A percentile compares a stretch with the other conserved stretches of the same genome.
Evolutionary conservation across 2,329 filamentous ascomycete genomes (phyloP).

Genomic region (Parastagonospora nodorum): DNA sequence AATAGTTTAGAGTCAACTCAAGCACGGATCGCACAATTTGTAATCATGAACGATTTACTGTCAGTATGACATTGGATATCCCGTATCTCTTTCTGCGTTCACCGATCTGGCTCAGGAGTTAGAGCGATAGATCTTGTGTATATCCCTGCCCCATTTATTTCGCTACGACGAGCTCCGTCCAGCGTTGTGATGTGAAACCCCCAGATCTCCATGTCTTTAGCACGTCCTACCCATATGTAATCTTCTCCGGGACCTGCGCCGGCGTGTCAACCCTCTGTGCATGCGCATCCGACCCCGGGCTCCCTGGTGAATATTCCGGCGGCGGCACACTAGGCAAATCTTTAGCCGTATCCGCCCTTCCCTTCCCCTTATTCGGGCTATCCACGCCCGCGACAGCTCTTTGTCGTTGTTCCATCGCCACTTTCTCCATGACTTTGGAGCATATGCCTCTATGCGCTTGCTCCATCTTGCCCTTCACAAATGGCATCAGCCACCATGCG

Average conservation of each 20-base stretch:
- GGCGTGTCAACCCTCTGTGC: slow-evolving; percentile 15
- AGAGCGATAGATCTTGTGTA: no score
- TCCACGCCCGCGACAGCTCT: slow-evolving; percentile 13
- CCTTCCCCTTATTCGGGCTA: slow-evolving; percentile 23
- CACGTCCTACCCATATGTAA: slow-evolving; percentile 19
- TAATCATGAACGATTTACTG: no score
- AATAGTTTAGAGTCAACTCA: no score
- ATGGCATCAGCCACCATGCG: slow-evolving; percentile 43
- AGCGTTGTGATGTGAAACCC: no score
- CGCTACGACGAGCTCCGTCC: no score
- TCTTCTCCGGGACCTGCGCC: slow-evolving; percentile 25
- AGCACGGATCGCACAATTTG: no score
- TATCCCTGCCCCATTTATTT: no score
- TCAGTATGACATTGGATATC: no score
- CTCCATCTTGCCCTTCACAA: slow-evolving; percentile 42
- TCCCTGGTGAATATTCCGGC: slow-evolving; percentile 1
- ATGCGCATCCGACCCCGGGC: slow-evolving; percentile 13
- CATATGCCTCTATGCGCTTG: slow-evolving; percentile 40
- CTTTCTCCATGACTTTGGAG: slow-evolving; percentile 40
- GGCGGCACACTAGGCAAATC: slow-evolving; percentile 3
- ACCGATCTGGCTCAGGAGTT: no score
- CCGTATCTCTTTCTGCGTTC: no score
- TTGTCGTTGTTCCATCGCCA: slow-evolving; percentile 29
- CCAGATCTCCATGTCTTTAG: background rate
- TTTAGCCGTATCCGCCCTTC: slow-evolving; percentile 2